Conservation (phyloP, 2,329 filamentous ascomycete genomes). For the Huntiella savannae region DNA sequence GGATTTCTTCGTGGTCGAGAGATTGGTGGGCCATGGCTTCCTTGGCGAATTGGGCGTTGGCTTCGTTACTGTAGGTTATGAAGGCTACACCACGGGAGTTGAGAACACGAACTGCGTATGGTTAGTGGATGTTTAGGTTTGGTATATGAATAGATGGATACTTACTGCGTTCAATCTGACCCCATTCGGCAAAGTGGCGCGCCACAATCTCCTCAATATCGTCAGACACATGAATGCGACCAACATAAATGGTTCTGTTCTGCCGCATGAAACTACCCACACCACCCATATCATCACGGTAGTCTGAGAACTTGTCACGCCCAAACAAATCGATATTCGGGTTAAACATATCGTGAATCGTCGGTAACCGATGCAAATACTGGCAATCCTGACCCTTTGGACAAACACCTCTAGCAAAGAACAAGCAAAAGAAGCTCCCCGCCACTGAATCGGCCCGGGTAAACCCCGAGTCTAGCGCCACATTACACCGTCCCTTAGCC, state of each 20-base stretch:
- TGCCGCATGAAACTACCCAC: conserved; percentile 86
- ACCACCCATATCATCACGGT: conserved; percentile 94
- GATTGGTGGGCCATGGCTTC: conserved; percentile 93
- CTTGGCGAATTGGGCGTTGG: conserved; percentile 77
- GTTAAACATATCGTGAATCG: conserved; percentile 75
- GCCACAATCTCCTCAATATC: conserved; percentile 94
- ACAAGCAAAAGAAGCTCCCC: conserved; percentile 81
- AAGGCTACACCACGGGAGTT: conserved; percentile 84
- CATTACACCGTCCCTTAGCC: conserved; percentile 71
- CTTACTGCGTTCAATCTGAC: conserved; percentile 60
- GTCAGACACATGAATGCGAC: conserved; percentile 84
- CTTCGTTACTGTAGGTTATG: conserved; percentile 82
- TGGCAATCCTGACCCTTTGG: conserved; percentile 85
- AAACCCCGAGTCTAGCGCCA: conserved; percentile 61
- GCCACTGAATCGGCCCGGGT: conserved; percentile 58
- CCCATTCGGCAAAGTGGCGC: conserved; percentile 93
- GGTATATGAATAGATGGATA: conserved; percentile 2
- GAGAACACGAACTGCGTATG: conserved; percentile 46
- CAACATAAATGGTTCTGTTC: conserved; percentile 85
- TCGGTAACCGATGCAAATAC: conserved; percentile 77
- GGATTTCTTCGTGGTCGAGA: conserved; percentile 74
- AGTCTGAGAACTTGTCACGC: conserved; percentile 79
- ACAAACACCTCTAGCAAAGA: conserved; percentile 67
- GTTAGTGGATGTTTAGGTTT: background rate
- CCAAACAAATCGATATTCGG: conserved; percentile 92